Evolutionary conservation across 352 stramenopile genomes (phyloP).

Genomic region (Plasmopara halstedii): DNA sequence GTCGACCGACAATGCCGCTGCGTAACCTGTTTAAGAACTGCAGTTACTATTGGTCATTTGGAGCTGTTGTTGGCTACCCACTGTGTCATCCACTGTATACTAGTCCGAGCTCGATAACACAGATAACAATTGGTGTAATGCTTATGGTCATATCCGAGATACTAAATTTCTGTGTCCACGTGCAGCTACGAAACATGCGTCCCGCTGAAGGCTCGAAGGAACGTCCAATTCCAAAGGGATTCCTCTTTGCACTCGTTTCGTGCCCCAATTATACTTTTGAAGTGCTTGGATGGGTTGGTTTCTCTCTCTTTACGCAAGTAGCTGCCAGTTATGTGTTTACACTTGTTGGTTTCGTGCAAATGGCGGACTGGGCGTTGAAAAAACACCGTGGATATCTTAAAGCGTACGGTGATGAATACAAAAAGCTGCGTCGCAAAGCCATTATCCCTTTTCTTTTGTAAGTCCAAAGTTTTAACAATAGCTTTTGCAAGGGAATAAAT

Average conservation of each 20-base stretch:
- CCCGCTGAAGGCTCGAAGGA: slow-evolving; percentile 67
- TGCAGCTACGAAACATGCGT: slow-evolving; percentile 77
- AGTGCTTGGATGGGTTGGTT: slow-evolving; percentile 84
- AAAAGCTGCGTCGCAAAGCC: slow-evolving; percentile 77
- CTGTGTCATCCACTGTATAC: slow-evolving; percentile 72
- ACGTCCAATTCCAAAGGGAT: slow-evolving; percentile 57
- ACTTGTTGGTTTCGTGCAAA: slow-evolving; percentile 78
- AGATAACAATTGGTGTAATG: slow-evolving; percentile 47
- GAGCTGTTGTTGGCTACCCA: slow-evolving; percentile 73
- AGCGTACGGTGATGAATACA: slow-evolving; percentile 81
- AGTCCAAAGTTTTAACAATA: too few relatives aligned
- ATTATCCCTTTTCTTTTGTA: slow-evolving; percentile 83
- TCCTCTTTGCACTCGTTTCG: slow-evolving; percentile 78
- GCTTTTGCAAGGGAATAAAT: too few relatives aligned
- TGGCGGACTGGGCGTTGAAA: slow-evolving; percentile 86
- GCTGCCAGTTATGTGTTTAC: slow-evolving; percentile 82
- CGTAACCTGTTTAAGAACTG: slow-evolving; percentile 89
- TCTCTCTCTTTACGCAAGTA: slow-evolving; percentile 82
- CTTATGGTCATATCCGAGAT: slow-evolving; percentile 71
- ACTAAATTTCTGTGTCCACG: slow-evolving; percentile 78
- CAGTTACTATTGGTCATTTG: slow-evolving; percentile 84
- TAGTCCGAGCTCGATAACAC: slow-evolving; percentile 35
- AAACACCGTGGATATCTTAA: slow-evolving; percentile 86
- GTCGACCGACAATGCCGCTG: slow-evolving; percentile 80
- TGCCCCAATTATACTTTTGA: slow-evolving; percentile 91